Conservation (phyloP, 495 filamentous ascomycete genomes). For the Hypoxylon lienhwacheense region DNA sequence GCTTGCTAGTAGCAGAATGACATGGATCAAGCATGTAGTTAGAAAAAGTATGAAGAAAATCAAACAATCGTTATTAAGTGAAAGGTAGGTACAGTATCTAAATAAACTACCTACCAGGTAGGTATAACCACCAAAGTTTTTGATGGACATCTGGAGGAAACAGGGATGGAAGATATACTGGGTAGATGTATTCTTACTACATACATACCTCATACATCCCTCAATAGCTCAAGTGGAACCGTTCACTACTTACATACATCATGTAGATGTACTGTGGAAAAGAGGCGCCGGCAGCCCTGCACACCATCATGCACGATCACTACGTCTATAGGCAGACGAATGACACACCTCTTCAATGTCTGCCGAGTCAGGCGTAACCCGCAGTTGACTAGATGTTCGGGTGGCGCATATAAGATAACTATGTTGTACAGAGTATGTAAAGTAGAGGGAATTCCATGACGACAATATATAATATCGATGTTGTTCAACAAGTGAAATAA, state of each 20-base stretch:
- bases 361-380: slow-evolving; percentile 11
- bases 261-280: too few relatives aligned
- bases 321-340: too few relatives aligned
- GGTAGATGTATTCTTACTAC: not conserved
- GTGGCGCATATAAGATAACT: not conserved
- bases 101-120: too few relatives aligned
- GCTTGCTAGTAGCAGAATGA: slow-evolving; percentile 25
- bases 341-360: slow-evolving; percentile 22
- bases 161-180: slow-evolving; percentile 21
- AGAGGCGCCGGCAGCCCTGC: slow-evolving; percentile 17
- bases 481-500: too few relatives aligned
- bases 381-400: not conserved
- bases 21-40: too few relatives aligned
- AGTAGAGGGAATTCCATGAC: slow-evolving; percentile 13
- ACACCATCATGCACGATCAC: slow-evolving; percentile 31
- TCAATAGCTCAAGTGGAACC: slow-evolving; percentile 27
- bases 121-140: too few relatives aligned
- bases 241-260: too few relatives aligned
- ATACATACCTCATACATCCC: too few relatives aligned
- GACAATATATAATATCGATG: too few relatives aligned
- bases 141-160: not conserved
- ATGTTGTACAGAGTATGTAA: slow-evolving; percentile 1
- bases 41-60: too few relatives aligned
- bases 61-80: too few relatives aligned
- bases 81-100: too few relatives aligned